Conservation (phyloP, 345 rosid genomes). For the Leavenworthia alabamica region DNA sequence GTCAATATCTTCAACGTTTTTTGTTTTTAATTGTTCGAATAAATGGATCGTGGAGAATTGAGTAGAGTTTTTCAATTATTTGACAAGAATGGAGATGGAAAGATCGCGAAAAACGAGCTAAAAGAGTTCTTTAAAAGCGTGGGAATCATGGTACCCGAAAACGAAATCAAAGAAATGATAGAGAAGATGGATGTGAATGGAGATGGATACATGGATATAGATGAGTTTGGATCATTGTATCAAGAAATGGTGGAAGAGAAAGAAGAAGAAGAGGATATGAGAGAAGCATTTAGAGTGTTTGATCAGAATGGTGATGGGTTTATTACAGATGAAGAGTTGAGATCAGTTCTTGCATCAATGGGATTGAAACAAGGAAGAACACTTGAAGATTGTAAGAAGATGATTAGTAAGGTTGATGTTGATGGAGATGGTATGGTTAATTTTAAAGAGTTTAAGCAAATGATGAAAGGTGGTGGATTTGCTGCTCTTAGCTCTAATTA, state of each 20-base stretch:
- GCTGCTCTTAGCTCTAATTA: slow-evolving; percentile 53
- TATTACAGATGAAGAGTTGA: slow-evolving; percentile 32
- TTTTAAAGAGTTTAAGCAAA: slow-evolving; percentile 32
- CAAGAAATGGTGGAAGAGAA: slow-evolving; percentile 32
- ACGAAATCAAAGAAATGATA: slow-evolving; percentile 28
- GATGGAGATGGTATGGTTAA: slow-evolving; percentile 38
- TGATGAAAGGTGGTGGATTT: slow-evolving; percentile 51
- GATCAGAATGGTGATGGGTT: slow-evolving; percentile 35
- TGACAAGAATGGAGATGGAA: slow-evolving; percentile 29
- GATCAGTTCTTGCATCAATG: slow-evolving; percentile 31
- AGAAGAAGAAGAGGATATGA: slow-evolving; percentile 33
- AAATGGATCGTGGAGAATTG: slow-evolving; percentile 29
- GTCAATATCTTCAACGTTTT: no score
- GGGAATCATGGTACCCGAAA: slow-evolving; percentile 23
- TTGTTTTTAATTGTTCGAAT: no score
- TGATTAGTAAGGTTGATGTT: slow-evolving; percentile 31
- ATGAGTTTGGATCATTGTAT: slow-evolving; percentile 29
- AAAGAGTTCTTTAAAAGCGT: slow-evolving; percentile 24
- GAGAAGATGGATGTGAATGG: slow-evolving; percentile 28
- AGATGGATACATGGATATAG: slow-evolving; percentile 28
- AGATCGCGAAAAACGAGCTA: slow-evolving; percentile 30
- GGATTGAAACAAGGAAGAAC: slow-evolving; percentile 38
- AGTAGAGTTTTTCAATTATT: slow-evolving; percentile 29
- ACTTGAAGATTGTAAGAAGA: slow-evolving; percentile 31
- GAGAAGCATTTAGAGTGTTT: slow-evolving; percentile 32